A percentile compares a stretch with the other conserved stretches of the same genome.
Evolutionary conservation across 192 early-diverging fungal species (phyloP).

Genomic region (Coemansia sp.): DNA sequence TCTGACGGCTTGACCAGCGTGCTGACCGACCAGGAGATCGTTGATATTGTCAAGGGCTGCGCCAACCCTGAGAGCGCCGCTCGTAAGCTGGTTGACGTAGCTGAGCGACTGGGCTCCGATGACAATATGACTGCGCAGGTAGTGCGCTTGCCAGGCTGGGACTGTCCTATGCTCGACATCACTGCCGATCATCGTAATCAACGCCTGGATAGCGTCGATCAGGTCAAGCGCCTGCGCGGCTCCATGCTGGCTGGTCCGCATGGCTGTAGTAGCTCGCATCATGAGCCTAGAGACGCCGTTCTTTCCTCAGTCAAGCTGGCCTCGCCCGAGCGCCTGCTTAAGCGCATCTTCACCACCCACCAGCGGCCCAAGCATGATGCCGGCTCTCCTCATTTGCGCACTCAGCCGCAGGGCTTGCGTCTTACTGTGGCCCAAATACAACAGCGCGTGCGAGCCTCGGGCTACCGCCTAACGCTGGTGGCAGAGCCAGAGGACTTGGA

Average conservation of each 20-base stretch:
- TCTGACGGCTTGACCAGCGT: constrained; percentile 73
- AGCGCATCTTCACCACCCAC: constrained; percentile 52
- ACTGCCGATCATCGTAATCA: constrained; percentile 66
- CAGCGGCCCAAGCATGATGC: constrained; percentile 33
- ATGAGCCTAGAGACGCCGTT: constrained; percentile 16
- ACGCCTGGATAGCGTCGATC: constrained; percentile 62
- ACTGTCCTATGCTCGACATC: constrained; percentile 63
- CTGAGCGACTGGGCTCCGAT: constrained; percentile 68
- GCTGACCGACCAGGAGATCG: constrained; percentile 74
- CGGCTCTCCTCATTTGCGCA: neutral
- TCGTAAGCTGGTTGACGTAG: constrained; percentile 62
- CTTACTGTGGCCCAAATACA: constrained; percentile 50
- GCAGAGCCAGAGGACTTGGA: constrained; percentile 48
- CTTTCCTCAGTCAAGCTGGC: constrained; percentile 19
- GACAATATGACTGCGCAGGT: constrained; percentile 75
- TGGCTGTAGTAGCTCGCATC: constrained; percentile 27
- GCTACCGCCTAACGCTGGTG: constrained; percentile 43
- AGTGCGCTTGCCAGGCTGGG: constrained; percentile 73
- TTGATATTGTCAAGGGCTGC: constrained; percentile 70
- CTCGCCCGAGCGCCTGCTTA: constrained; percentile 50
- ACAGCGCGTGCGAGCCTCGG: constrained; percentile 53
- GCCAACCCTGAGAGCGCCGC: constrained; percentile 61
- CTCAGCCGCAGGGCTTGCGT: constrained; percentile 13
- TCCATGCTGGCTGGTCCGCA: constrained; percentile 51
- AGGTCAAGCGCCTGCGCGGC: constrained; percentile 43